A percentile compares a stretch with the other conserved stretches of the same genome.
Evolutionary conservation across 257 asterid genomes (phyloP).

Genomic region (Schizonepeta tenuifolia): DNA sequence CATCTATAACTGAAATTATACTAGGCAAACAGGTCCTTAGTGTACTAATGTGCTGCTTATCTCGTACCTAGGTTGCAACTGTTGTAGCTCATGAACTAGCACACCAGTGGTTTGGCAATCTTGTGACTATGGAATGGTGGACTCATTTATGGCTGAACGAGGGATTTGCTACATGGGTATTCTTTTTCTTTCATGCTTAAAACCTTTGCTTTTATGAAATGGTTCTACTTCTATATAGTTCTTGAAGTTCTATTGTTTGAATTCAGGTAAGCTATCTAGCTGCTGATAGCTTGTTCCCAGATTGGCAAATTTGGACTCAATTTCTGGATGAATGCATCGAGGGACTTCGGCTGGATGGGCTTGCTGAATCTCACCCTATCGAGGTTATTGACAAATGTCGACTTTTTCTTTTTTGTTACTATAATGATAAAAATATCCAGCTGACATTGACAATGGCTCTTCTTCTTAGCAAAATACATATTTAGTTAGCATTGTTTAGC

Average conservation of each 20-base stretch:
- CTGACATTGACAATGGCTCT: background rate
- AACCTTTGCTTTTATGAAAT: conserved; percentile 17
- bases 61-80: conserved; percentile 70
- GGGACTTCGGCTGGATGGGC: conserved; percentile 95
- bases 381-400: conserved; percentile 53
- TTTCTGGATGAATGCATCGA: conserved; percentile 82
- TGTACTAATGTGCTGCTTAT: conserved; percentile 27
- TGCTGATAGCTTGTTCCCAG: conserved; percentile 89
- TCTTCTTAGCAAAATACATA: background rate
- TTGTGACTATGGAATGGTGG: conserved; percentile 99
- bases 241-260: conserved; percentile 26
- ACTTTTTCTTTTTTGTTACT: background rate
- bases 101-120: conserved; percentile 99
- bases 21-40: background rate
- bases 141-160: conserved; percentile 96
- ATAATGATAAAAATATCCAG: background rate
- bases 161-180: conserved; percentile 99
- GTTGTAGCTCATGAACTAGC: conserved; percentile 98
- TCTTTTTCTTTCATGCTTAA: conserved; percentile 26
- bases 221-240: conserved; percentile 23
- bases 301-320: conserved; percentile 96
- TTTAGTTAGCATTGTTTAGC: background rate
- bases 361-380: conserved; percentile 91
- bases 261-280: conserved; percentile 91
- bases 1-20: background rate